These are phyloP conservation scores for Fagus crenata DNA, from an alignment of 306 rosid species.

Conservation along the genomic window DNA sequence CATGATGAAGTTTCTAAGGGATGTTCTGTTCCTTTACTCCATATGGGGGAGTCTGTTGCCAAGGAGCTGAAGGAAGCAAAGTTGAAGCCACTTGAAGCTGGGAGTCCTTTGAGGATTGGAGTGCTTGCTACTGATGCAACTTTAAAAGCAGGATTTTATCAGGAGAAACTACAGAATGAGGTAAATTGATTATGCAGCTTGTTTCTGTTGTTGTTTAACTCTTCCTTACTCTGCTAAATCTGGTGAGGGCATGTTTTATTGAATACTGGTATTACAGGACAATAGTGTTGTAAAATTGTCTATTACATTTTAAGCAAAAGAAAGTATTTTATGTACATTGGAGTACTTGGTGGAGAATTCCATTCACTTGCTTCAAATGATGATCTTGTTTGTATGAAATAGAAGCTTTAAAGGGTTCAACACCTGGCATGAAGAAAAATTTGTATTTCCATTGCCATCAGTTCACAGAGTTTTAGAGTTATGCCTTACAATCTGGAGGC, in stretches of 20 bases:
- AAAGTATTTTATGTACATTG: neutral
- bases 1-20: conserved; percentile 65
- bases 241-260: conserved; percentile 16
- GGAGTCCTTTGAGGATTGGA: conserved; percentile 70
- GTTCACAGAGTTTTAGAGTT: neutral
- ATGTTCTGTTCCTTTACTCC: conserved; percentile 66
- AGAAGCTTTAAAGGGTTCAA: neutral
- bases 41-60: conserved; percentile 75
- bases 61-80: conserved; percentile 86
- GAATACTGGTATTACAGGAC: neutral
- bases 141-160: conserved; percentile 67
- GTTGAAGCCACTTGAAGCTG: conserved; percentile 79
- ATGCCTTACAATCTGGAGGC: neutral
- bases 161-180: conserved; percentile 76
- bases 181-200: conserved; percentile 37
- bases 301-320: neutral
- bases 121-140: conserved; percentile 67
- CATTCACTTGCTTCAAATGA: neutral
- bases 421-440: neutral
- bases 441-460: neutral
- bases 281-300: neutral
- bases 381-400: neutral
- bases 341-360: neutral
- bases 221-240: conserved; percentile 3
- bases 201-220: neutral